Evolutionary conservation across 169 alveolate genomes (phyloP), one percentile per base, ranked within the genome.

Genomic region (Hammondia hammondi): DNA sequence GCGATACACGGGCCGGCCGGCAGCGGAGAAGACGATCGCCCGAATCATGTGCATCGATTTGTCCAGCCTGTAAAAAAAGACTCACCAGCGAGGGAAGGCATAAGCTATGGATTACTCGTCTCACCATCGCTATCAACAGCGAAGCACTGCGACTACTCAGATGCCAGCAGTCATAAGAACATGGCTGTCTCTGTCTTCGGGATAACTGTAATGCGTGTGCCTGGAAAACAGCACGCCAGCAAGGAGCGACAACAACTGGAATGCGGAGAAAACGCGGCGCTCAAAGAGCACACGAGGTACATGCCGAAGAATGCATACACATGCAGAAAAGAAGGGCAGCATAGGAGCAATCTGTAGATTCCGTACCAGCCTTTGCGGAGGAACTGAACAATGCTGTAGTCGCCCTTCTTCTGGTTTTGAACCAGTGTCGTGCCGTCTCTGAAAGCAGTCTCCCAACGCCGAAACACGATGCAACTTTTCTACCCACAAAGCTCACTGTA

Each of bases 311-410:
- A 1, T 39, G 43, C 73, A 27, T 67, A 3, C 73, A 67, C 73
- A 27, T 67, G 19, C 73, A 39, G 43, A 84, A 32, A 35, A 29
- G 2, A 35, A 84, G 32, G 32, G 46, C n/a, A 32, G 32, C 46
- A 48, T 32, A 35, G 46, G n/a, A 32, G 32, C 81, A 84, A 32
- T 48, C 88, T 0, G 71, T 21, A 17, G 77, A 27, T 6, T 19
- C 52, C 82, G 56, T 81, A 94, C 98, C 98, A 97, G 81, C 98
- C 98, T 91, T 97, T 97, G 70, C 97, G 94, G 88, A 97, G 95
- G 91, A 97, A 97, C 46, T 96, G 97, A 56, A 97, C 96, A 5
- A 97, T 96, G 17, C 98, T 85, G 87, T 97, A 97, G 77, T 97
- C 98, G 29, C 98, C 98, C 32, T 95, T 96, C 71, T 97, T 97